Percentiles rank a stretch among this genome's conserved stretches.
phyloP scores from a whole-genome alignment of 108 stramenopile species.

The Cafeteria roenbergensis region DNA sequence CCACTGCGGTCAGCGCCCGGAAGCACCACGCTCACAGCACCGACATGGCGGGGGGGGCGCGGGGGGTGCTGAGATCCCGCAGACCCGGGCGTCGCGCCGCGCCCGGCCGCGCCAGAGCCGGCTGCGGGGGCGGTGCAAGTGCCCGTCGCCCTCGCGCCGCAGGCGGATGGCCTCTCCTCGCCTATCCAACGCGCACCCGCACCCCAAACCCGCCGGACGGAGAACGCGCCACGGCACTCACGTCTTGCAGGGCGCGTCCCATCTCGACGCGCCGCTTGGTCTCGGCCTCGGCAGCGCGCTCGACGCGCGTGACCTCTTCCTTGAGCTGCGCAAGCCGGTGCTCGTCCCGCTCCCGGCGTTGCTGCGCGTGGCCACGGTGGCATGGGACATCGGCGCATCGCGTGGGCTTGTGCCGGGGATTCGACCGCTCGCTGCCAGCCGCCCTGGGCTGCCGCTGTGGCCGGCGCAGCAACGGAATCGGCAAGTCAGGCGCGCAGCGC shows the following conservation, averaged over 20 bases:
- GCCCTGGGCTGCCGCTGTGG: background rate
- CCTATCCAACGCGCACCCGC: no score
- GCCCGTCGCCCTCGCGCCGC: no score
- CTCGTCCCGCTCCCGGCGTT: conserved; percentile 6
- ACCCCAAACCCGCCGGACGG: no score
- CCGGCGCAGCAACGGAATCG: no score
- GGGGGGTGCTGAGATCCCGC: background rate
- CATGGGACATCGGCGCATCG: background rate
- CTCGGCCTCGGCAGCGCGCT: background rate
- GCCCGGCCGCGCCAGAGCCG: background rate
- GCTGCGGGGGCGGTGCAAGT: no score
- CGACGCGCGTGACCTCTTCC: background rate
- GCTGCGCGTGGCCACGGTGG: background rate
- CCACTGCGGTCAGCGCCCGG: no score
- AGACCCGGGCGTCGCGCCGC: background rate
- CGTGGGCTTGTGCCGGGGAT: background rate
- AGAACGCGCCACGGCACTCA: background rate
- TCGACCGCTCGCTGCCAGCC: background rate
- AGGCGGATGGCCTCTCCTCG: no score
- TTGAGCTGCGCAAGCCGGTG: background rate
- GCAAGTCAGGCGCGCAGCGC: no score
- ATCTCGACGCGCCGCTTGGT: background rate
- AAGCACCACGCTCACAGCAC: no score
- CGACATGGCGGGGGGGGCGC: no score
- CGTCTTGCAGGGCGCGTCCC: background rate